Evolutionary conservation across 352 stramenopile genomes (phyloP).

Genomic region (Phytophthora pisi): DNA sequence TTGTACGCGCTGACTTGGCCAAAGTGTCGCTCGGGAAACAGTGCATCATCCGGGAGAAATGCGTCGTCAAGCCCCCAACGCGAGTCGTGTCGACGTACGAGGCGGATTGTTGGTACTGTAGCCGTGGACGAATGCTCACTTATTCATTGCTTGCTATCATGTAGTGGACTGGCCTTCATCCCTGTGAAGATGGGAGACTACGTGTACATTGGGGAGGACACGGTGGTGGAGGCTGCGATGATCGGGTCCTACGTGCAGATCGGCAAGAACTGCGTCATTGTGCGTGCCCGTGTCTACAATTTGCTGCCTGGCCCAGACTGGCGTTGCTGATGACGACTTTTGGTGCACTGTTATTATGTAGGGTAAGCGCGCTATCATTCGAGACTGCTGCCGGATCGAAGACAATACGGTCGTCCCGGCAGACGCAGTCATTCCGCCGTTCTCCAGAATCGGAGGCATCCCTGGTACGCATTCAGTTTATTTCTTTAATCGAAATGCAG

Average conservation of each 20-base stretch:
- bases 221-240: conserved; percentile 82
- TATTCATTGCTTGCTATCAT: background rate
- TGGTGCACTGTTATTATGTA: conserved; percentile 24
- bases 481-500: background rate
- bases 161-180: conserved; percentile 80
- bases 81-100: conserved; percentile 67
- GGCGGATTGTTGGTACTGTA: background rate
- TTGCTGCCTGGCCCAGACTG: background rate
- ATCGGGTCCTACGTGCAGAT: conserved; percentile 88
- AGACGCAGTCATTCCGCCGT: conserved; percentile 79
- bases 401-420: conserved; percentile 81
- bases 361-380: conserved; percentile 85
- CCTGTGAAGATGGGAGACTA: conserved; percentile 84
- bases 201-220: conserved; percentile 77
- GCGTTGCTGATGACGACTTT: background rate
- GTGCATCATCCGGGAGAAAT: conserved; percentile 75
- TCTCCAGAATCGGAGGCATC: conserved; percentile 73
- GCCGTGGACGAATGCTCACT: background rate
- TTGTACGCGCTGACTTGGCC: conserved; percentile 83
- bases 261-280: conserved; percentile 87
- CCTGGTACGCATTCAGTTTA: conserved; percentile 48
- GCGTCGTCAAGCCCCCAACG: conserved; percentile 75
- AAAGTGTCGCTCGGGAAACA: conserved; percentile 85
- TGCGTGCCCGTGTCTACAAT: conserved; percentile 30
- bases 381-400: conserved; percentile 85